Conservation (phyloP, 2,329 filamentous ascomycete species). For the Blastomyces parvus region DNA sequence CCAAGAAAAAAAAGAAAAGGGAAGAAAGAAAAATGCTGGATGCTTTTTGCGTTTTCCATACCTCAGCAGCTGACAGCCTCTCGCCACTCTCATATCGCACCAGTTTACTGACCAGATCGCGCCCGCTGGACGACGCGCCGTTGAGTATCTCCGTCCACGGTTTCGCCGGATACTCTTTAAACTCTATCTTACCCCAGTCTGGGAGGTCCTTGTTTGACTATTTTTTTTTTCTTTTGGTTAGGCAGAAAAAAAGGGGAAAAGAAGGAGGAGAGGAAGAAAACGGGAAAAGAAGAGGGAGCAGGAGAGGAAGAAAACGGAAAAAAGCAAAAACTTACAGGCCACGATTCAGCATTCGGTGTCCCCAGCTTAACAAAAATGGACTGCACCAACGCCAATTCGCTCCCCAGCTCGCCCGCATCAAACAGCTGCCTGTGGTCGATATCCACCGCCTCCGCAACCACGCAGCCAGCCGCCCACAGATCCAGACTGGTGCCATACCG, state of each 20-base stretch:
- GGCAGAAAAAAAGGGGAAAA: too few relatives aligned
- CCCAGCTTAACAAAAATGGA: slow-evolving; percentile 90
- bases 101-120: slow-evolving; percentile 56
- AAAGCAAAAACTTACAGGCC: slow-evolving; percentile 79
- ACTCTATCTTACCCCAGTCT: slow-evolving; percentile 81
- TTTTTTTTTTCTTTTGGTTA: too few relatives aligned
- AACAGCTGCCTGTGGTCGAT: slow-evolving; percentile 57
- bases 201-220: slow-evolving; percentile 48
- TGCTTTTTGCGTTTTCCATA: background rate
- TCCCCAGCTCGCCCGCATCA: slow-evolving; percentile 80
- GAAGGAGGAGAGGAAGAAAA: too few relatives aligned
- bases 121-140: slow-evolving; percentile 46
- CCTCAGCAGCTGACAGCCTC: background rate
- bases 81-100: slow-evolving; percentile 17
- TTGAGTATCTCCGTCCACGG: slow-evolving; percentile 63
- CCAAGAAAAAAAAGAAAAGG: background rate
- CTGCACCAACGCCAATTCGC: slow-evolving; percentile 78
- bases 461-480: slow-evolving; percentile 79
- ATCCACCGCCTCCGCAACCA: slow-evolving; percentile 65
- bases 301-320: too few relatives aligned
- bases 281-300: too few relatives aligned
- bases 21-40: background rate
- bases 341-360: slow-evolving; percentile 67
- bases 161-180: slow-evolving; percentile 59
- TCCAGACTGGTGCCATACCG: slow-evolving; percentile 65